Conservation (phyloP, 176 grass and related monocot species). For the Dactylis glomerata region DNA sequence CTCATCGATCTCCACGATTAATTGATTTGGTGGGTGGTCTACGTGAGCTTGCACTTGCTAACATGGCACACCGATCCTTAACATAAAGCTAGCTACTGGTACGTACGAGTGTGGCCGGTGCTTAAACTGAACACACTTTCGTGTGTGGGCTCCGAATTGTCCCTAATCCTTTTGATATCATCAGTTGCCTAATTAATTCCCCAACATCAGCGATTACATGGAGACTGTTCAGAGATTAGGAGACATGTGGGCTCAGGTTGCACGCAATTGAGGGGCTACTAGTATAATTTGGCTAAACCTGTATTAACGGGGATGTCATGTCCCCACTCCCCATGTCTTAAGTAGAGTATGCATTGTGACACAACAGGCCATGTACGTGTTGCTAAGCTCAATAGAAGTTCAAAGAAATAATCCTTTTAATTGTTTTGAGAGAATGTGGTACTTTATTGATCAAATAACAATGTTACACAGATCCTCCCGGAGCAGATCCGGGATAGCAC, state of each 20-base stretch:
- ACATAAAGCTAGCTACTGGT: neutral
- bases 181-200: neutral
- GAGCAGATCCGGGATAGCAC: too few species aligned
- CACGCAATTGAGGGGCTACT: conserved; percentile 28
- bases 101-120: neutral
- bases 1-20: neutral
- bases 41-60: conserved; percentile 5
- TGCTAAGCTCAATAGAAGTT: neutral
- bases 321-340: neutral
- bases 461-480: too few species aligned
- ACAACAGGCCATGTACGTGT: neutral
- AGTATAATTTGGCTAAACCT: neutral
- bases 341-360: neutral
- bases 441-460: too few species aligned
- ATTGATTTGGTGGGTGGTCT: neutral
- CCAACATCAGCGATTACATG: neutral
- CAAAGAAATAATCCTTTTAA: neutral
- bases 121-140: conserved; percentile 14
- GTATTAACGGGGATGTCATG: neutral
- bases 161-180: neutral
- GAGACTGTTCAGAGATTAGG: conserved; percentile 44
- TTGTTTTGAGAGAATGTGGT: too few species aligned
- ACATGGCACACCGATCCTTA: neutral
- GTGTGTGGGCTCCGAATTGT: neutral
- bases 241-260: conserved; percentile 40